A percentile compares a stretch with the other conserved stretches of the same genome.
phyloP scores from a whole-genome alignment of 768 basidiomycete species.

The Asterophora parasitica region DNA sequence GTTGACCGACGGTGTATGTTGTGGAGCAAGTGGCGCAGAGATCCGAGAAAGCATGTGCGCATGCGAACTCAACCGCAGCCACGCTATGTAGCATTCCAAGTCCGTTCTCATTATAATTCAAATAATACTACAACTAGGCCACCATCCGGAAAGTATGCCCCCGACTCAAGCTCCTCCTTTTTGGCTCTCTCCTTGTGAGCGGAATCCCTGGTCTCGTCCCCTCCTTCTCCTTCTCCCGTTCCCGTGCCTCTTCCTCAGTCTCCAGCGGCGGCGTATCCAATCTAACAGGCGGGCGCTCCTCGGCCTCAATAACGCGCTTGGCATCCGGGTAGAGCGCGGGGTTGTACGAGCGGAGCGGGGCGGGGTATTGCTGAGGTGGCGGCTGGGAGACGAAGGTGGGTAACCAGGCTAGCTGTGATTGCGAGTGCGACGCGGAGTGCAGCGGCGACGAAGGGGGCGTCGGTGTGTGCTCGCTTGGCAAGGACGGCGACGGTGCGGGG shows the following conservation, averaged over 20 bases:
- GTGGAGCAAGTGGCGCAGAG: no score
- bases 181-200: not conserved
- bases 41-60: no score
- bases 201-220: slow-evolving; percentile 2
- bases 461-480: not conserved
- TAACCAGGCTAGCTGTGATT: not conserved
- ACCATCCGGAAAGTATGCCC: no score
- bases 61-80: no score
- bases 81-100: no score
- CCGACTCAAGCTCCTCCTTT: no score
- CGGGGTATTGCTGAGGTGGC: slow-evolving; percentile 32
- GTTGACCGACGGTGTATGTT: no score
- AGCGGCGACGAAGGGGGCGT: not conserved
- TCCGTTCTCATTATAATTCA: no score
- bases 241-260: slow-evolving; percentile 12
- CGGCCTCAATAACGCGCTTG: slow-evolving; percentile 23
- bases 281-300: slow-evolving; percentile 15
- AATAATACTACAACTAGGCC: no score
- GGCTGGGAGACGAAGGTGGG: slow-evolving; percentile 3
- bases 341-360: slow-evolving; percentile 30
- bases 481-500: not conserved
- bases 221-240: not conserved
- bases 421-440: not conserved
- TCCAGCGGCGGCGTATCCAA: slow-evolving; percentile 8
- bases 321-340: slow-evolving; percentile 34